Evolutionary conservation across 305 asterid genomes (phyloP).

Genomic region (Ajuga reptans): DNA sequence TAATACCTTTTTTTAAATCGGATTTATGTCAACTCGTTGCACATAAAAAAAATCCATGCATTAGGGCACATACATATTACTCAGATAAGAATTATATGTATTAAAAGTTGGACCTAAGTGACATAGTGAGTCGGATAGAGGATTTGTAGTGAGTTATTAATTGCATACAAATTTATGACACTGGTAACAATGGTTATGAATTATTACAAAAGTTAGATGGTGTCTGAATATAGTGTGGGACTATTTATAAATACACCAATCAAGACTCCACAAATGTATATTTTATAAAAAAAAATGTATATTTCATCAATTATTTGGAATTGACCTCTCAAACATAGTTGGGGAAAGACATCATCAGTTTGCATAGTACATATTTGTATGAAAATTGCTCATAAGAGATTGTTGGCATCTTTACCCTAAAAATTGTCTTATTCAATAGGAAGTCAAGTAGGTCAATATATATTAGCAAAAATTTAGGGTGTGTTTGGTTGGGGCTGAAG

Average conservation of each 20-base stretch:
- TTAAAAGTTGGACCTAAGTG: too few relatives aligned
- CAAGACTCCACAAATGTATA: not conserved
- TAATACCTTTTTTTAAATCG: too few relatives aligned
- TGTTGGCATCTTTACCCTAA: not conserved
- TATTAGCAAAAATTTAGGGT: too few relatives aligned
- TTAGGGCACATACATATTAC: too few relatives aligned
- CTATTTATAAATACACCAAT: not conserved
- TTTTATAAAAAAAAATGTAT: not conserved
- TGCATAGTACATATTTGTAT: not conserved
- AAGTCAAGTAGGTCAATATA: not conserved
- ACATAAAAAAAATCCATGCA: too few relatives aligned
- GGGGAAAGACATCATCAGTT: not conserved
- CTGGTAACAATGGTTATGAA: slow-evolving; percentile 9
- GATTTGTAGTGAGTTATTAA: too few relatives aligned
- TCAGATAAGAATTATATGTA: too few relatives aligned
- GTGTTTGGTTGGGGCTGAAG: too few relatives aligned
- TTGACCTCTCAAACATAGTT: not conserved
- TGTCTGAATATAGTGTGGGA: not conserved
- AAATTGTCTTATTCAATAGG: not conserved
- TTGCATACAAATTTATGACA: not conserved
- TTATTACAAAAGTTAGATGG: slow-evolving; percentile 1
- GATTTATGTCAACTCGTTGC: too few relatives aligned
- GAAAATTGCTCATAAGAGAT: not conserved
- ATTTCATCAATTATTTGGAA: slow-evolving; percentile 6
- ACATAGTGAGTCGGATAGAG: too few relatives aligned